Percentiles rank a stretch among this genome's conserved stretches.
Evolutionary conservation across 1,139 yeast species (phyloP).

Genomic region (Debaryomyces subglobosus): DNA sequence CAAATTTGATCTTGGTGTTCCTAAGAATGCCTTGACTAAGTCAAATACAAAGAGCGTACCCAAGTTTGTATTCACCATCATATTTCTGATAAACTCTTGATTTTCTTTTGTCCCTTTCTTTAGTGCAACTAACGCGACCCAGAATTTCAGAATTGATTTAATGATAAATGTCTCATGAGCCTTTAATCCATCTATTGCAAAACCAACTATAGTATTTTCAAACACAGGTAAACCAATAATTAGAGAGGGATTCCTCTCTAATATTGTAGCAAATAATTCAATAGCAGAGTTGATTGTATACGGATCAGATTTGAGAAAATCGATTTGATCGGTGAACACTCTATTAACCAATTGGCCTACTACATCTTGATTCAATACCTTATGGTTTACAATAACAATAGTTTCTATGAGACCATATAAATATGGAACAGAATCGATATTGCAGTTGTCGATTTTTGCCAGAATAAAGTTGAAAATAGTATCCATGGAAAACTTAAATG

Average conservation of each 20-base stretch:
- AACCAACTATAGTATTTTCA: slow-evolving; percentile 38
- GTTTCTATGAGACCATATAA: slow-evolving; percentile 48
- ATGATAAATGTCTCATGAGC: slow-evolving; percentile 69
- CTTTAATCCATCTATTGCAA: slow-evolving; percentile 48
- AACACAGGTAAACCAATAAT: slow-evolving; percentile 41
- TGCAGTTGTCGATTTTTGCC: slow-evolving; percentile 36
- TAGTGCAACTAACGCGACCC: slow-evolving; percentile 59
- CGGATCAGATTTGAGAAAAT: slow-evolving; percentile 50
- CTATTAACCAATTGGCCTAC: slow-evolving; percentile 29
- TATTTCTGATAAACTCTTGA: slow-evolving; percentile 34
- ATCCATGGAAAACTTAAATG: slow-evolving; percentile 55
- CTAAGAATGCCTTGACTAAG: slow-evolving; percentile 39
- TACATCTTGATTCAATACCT: slow-evolving; percentile 30
- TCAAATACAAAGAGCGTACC: slow-evolving; percentile 39
- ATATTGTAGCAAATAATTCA: slow-evolving; percentile 44
- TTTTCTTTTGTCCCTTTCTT: slow-evolving; percentile 57
- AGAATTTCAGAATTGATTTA: slow-evolving; percentile 63
- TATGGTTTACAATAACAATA: slow-evolving; percentile 37
- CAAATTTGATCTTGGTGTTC: slow-evolving; percentile 62
- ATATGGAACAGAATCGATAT: slow-evolving; percentile 36
- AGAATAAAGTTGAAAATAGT: slow-evolving; percentile 50
- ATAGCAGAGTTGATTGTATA: slow-evolving; percentile 54
- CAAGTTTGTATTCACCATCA: slow-evolving; percentile 38
- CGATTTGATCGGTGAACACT: slow-evolving; percentile 34
- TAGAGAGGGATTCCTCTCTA: slow-evolving; percentile 55